phyloP scores from a whole-genome alignment of 805 yeast genomes.

The Metschnikowia lochheadii region DNA sequence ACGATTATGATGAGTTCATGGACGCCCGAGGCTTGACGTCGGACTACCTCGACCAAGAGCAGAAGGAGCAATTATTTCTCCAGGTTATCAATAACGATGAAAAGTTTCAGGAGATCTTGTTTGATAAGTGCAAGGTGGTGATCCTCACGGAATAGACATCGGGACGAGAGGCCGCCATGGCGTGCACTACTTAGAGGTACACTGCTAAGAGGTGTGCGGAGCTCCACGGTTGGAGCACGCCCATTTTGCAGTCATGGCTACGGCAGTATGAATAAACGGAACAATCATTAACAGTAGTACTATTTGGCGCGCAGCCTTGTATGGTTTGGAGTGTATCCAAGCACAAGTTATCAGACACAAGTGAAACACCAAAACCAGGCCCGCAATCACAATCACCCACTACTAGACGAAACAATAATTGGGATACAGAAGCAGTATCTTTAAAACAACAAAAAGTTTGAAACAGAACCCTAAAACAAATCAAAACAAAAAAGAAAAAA shows the following conservation, averaged over 20 bases:
- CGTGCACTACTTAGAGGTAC: neutral
- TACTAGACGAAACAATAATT: no score
- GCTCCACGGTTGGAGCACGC: neutral
- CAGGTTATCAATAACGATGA: slow-evolving; percentile 39
- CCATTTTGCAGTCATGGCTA: neutral
- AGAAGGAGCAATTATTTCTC: slow-evolving; percentile 24
- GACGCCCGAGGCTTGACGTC: slow-evolving; percentile 27
- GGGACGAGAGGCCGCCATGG: neutral
- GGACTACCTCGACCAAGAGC: slow-evolving; percentile 26
- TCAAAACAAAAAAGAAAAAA: no score
- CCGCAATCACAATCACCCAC: no score
- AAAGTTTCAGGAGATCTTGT: slow-evolving; percentile 36
- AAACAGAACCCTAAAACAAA: no score
- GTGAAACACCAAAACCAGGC: no score
- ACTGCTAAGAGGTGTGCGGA: neutral
- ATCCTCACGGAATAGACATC: slow-evolving; percentile 19
- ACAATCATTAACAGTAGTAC: neutral
- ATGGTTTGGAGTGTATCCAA: neutral
- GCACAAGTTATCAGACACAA: neutral
- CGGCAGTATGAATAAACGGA: neutral
- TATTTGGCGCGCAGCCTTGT: neutral
- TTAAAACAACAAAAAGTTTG: no score
- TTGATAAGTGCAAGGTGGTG: slow-evolving; percentile 42
- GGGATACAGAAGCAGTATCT: no score
- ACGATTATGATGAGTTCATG: slow-evolving; percentile 39